Evolutionary conservation across 2,329 filamentous ascomycete genomes (phyloP).

Genomic region (Rachicladosporium sp.): DNA sequence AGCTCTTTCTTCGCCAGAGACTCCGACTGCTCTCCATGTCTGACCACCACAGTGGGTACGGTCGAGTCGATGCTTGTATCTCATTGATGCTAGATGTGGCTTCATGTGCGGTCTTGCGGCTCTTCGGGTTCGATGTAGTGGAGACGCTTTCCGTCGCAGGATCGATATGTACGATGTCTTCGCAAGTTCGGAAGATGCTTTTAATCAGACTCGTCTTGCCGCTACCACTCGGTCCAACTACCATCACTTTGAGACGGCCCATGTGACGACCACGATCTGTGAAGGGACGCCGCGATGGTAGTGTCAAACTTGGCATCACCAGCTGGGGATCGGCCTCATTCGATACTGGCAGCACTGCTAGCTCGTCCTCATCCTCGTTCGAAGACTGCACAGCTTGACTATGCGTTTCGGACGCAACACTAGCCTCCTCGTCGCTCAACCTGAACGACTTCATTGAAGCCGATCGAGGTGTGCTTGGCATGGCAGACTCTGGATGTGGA

Average conservation of each 20-base stretch:
- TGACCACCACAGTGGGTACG: conserved; percentile 84
- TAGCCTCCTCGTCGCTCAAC: conserved; percentile 45
- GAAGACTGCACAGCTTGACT: conserved; percentile 44
- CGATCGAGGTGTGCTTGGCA: conserved; percentile 49
- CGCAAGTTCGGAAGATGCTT: conserved; percentile 72
- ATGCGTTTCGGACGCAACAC: conserved; percentile 39
- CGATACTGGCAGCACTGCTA: conserved; percentile 17
- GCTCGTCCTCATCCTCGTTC: conserved; percentile 43
- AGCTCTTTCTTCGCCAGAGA: conserved; percentile 53
- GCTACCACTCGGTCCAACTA: conserved; percentile 66
- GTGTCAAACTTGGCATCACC: conserved; percentile 93
- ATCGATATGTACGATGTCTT: conserved; percentile 91
- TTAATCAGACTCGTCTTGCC: conserved; percentile 87
- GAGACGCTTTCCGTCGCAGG: conserved; percentile 32
- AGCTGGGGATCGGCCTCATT: conserved; percentile 52
- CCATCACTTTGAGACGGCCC: conserved; percentile 76
- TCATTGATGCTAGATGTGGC: conserved; percentile 22
- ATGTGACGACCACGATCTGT: conserved; percentile 74
- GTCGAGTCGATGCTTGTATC: conserved; percentile 33
- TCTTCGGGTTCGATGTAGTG: conserved; percentile 4
- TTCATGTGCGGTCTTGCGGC: conserved; percentile 4
- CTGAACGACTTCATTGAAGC: conserved; percentile 46
- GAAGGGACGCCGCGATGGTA: conserved; percentile 81
- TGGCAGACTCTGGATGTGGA: conserved; percentile 36
- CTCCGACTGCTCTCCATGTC: conserved; percentile 57